Percentiles rank a stretch among this genome's conserved stretches.
These are phyloP conservation scores for Meripilus lineatus DNA, from an alignment of 1,284 basidiomycete species.

Conservation along the genomic window DNA sequence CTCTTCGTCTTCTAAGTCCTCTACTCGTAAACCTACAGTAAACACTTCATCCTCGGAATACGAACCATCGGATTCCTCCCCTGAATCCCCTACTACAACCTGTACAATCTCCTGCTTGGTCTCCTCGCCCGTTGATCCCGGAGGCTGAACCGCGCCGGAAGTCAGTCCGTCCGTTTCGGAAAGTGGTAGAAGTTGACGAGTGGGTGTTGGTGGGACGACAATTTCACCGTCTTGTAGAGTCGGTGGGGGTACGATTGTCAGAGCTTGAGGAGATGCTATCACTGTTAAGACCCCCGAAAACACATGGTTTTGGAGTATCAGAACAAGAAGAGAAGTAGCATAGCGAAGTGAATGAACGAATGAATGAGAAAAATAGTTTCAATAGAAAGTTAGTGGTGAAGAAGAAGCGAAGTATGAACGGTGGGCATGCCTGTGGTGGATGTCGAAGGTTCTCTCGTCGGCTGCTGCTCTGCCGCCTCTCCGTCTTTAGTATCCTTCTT, in stretches of 20 bases:
- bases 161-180: slow-evolving; percentile 65
- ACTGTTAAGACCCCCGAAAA: no score
- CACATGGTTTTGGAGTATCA: no score
- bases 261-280: no score
- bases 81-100: slow-evolving; percentile 29
- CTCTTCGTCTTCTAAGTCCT: slow-evolving; percentile 70
- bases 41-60: slow-evolving; percentile 44
- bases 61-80: slow-evolving; percentile 35
- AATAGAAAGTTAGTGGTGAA: background rate
- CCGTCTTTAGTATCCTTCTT: slow-evolving; percentile 17
- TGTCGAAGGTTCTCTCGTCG: slow-evolving; percentile 21
- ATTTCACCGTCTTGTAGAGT: slow-evolving; percentile 27
- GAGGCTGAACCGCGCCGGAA: slow-evolving; percentile 66
- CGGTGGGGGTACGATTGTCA: slow-evolving; percentile 7
- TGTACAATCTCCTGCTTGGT: slow-evolving; percentile 21
- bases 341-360: background rate
- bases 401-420: slow-evolving; percentile 8
- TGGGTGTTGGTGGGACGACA: slow-evolving; percentile 52
- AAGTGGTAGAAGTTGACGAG: slow-evolving; percentile 31
- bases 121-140: slow-evolving; percentile 59
- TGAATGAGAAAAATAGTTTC: background rate
- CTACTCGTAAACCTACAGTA: slow-evolving; percentile 35
- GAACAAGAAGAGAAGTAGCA: background rate
- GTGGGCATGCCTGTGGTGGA: slow-evolving; percentile 13
- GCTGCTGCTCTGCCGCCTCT: slow-evolving; percentile 16